phyloP scores from a whole-genome alignment of 1,139 yeast genomes.

The Eremothecium sinecaudum region DNA sequence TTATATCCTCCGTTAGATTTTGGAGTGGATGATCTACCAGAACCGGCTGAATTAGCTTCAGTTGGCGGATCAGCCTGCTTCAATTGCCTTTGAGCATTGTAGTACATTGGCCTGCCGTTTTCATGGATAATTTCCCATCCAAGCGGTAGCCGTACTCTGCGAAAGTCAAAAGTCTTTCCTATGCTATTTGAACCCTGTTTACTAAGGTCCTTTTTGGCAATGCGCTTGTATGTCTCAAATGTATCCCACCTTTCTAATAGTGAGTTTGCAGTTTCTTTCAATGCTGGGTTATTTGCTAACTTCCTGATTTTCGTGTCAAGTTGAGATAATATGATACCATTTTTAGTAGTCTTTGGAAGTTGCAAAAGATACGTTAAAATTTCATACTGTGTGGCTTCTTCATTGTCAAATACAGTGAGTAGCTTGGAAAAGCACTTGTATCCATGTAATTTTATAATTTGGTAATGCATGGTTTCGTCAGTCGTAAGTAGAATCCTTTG shows the following conservation, averaged over 20 bases:
- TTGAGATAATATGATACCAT: constrained; percentile 70
- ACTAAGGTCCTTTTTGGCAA: constrained; percentile 31
- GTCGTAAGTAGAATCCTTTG: constrained; percentile 54
- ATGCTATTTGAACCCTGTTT: constrained; percentile 12
- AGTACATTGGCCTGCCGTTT: constrained; percentile 29
- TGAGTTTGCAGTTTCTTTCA: constrained; percentile 35
- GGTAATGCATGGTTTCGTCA: constrained; percentile 46
- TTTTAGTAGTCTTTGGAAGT: constrained; percentile 79
- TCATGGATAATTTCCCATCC: constrained; percentile 31
- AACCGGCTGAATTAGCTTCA: constrained; percentile 8
- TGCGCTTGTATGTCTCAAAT: constrained; percentile 74
- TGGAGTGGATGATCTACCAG: constrained; percentile 4
- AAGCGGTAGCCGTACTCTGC: constrained; percentile 28
- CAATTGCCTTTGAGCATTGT: constrained; percentile 25
- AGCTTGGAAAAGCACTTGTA: constrained; percentile 66
- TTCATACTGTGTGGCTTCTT: constrained; percentile 33
- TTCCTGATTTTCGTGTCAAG: constrained; percentile 56
- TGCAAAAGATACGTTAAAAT: constrained; percentile 49
- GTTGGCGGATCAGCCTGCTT: constrained; percentile 26
- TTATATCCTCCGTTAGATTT: constrained; percentile 1
- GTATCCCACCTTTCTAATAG: constrained; percentile 63
- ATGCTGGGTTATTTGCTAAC: constrained; percentile 32
- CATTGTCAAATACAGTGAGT: constrained; percentile 35
- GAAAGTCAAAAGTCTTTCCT: constrained; percentile 19
- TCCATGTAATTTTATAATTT: constrained; percentile 75